phyloP scores from a whole-genome alignment of 305 asterid species.

The Fraxinus angustifolia region DNA sequence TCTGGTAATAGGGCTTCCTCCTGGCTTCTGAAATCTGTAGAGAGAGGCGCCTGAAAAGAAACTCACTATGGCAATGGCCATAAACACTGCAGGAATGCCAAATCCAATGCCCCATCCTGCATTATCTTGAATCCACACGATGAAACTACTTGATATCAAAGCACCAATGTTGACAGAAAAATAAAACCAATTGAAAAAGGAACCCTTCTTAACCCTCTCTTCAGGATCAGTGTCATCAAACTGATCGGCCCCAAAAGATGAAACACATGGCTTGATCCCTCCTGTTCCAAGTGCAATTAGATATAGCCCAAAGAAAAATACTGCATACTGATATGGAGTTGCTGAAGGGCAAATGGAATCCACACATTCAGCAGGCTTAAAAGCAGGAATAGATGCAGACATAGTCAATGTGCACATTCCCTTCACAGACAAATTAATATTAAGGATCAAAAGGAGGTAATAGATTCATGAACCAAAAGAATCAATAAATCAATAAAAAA shows the following conservation, averaged over 20 bases:
- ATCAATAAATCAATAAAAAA: constrained; percentile 15
- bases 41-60: constrained; percentile 79
- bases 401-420: constrained; percentile 89
- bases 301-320: constrained; percentile 74
- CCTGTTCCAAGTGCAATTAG: constrained; percentile 93
- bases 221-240: constrained; percentile 85
- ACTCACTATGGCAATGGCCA: constrained; percentile 78
- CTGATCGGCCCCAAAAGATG: constrained; percentile 96
- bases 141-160: constrained; percentile 70
- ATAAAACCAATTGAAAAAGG: constrained; percentile 95
- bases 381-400: constrained; percentile 73
- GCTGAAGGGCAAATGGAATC: constrained; percentile 83
- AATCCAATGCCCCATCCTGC: constrained; percentile 97
- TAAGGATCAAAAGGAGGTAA: constrained; percentile 1
- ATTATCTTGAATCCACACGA: constrained; percentile 96
- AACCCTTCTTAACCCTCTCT: constrained; percentile 89
- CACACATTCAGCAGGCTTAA: constrained; percentile 73
- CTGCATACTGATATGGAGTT: constrained; percentile 64
- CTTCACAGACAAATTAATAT: constrained; percentile 32
- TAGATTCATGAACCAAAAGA: neutral
- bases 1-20: constrained; percentile 95
- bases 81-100: constrained; percentile 77
- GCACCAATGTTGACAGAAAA: constrained; percentile 88
- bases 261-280: constrained; percentile 95
- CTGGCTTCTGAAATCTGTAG: constrained; percentile 92